Evolutionary conservation across 495 filamentous ascomycete genomes (phyloP), one percentile per base, ranked within the genome.

Genomic region (Talaromyces stipitatus): DNA sequence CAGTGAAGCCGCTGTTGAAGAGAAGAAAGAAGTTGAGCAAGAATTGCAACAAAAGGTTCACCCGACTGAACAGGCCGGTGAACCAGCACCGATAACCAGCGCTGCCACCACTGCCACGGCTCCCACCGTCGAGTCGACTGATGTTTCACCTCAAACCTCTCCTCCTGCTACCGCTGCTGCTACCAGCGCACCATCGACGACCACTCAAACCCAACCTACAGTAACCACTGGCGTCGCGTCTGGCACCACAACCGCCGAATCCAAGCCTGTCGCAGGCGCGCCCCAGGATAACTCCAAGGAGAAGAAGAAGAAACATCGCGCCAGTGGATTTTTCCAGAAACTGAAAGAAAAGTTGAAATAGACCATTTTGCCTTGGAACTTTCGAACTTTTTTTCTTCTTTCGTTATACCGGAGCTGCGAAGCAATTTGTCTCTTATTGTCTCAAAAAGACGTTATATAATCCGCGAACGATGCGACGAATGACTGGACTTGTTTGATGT

Each of bases 21-120:
- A 91, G 66, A 95, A 95, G 82, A 83, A 82, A 66, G 84, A 79
- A 16, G 74, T 89, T 29, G 90, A 92, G 71, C 62, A 81, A 20
- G 84, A 91, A 69, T 72, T 91, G 2, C 72, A 84, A 50, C 72
- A 78, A 55, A 78, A 80, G 54, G 74, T 85, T 10, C 66, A 72
- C 30, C 64, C 74, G 1, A 71, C 74, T 20, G 72, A 80, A 41
- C 71, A 77, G 6, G 64, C 65, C 9, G 81, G 81, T n/a, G 64
- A 77, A 33, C 74, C 80, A 12, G 80, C 79, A n/a, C 81, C 82
- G 23, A 74, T 77, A 9, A 58, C 65, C 16, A 72, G 71, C 51
- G 77, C 78, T 45, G 72, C 75, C n/a, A 71, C 70, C 36, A 45
- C 67, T 10, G 62, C 69, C 20, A 72, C 68, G 29, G 78, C 77